Percentiles rank a stretch among this genome's conserved stretches.
phyloP scores from a whole-genome alignment of 331 rosid species.

The Stylosanthes scabra region DNA sequence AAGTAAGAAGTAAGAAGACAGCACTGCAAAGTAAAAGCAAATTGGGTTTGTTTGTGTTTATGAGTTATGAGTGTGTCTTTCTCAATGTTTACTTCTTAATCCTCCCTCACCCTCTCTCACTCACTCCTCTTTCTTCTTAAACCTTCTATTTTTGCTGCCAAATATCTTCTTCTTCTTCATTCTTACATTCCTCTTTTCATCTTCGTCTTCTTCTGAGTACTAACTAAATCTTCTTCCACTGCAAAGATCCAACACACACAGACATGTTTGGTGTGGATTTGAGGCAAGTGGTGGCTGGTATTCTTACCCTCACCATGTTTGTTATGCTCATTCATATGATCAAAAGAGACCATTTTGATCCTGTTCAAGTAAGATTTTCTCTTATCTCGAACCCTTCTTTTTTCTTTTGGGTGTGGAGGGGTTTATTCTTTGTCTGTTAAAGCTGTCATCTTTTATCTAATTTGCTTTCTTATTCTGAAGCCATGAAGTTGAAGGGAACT shows the following conservation, averaged over 20 bases:
- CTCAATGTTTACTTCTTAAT: neutral
- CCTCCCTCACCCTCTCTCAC: neutral
- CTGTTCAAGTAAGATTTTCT: slow-evolving; percentile 57
- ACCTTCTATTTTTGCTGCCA: neutral
- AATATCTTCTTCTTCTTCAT: neutral
- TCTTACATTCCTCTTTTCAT: neutral
- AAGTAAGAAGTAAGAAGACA: neutral
- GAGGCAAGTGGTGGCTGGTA: slow-evolving; percentile 96
- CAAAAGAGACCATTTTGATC: slow-evolving; percentile 96
- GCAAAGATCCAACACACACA: neutral
- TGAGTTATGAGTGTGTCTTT: neutral
- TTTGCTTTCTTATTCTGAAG: neutral
- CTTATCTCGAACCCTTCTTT: neutral
- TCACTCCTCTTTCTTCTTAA: neutral
- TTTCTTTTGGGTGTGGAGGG: neutral
- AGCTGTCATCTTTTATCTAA: neutral
- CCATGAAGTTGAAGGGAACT: slow-evolving; percentile 11
- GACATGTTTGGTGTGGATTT: slow-evolving; percentile 82
- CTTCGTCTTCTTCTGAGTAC: too few species aligned
- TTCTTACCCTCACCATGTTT: slow-evolving; percentile 91
- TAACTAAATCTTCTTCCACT: neutral
- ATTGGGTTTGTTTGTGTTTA: too few species aligned
- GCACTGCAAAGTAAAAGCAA: neutral
- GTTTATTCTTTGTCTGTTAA: neutral
- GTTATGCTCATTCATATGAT: slow-evolving; percentile 98